These are phyloP conservation scores for Aciculoconidium aculeatum DNA, from an alignment of 805 yeast genomes.

Conservation along the genomic window DNA sequence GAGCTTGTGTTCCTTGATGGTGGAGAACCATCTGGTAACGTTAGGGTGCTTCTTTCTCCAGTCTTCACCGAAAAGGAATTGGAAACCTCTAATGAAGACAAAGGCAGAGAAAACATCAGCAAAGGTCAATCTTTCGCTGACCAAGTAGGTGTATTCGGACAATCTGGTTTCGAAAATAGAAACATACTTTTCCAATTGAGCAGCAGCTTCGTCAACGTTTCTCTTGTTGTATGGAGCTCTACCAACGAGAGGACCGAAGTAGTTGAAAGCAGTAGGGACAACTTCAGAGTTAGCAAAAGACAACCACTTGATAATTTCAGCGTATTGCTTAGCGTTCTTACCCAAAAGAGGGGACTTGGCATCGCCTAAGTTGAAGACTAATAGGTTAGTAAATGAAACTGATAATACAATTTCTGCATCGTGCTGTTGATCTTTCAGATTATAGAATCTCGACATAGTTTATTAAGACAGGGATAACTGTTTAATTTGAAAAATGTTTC, in stretches of 20 bases:
- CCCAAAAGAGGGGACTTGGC: constrained; percentile 52
- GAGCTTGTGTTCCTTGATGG: constrained; percentile 42
- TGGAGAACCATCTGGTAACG: constrained; percentile 65
- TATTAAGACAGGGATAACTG: constrained; percentile 88
- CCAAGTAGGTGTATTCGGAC: constrained; percentile 38
- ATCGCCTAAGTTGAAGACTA: constrained; percentile 46
- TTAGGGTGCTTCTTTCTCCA: constrained; percentile 63
- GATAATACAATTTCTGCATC: neutral
- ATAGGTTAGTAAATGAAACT: constrained; percentile 12
- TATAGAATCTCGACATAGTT: constrained; percentile 60
- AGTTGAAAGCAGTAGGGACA: constrained; percentile 34
- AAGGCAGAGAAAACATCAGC: constrained; percentile 39
- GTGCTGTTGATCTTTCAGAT: constrained; percentile 37
- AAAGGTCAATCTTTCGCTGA: constrained; percentile 41
- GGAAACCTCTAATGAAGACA: constrained; percentile 49
- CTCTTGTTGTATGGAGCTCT: constrained; percentile 73
- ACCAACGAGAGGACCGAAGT: constrained; percentile 62
- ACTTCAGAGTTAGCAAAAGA: constrained; percentile 71
- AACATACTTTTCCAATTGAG: constrained; percentile 17
- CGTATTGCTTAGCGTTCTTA: constrained; percentile 55
- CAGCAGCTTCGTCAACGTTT: constrained; percentile 43
- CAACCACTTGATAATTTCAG: constrained; percentile 67
- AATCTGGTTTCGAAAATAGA: constrained; percentile 30
- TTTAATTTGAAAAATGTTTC: constrained; percentile 42
- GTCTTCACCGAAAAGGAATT: constrained; percentile 53